A percentile compares a stretch with the other conserved stretches of the same genome.
phyloP scores from a whole-genome alignment of 176 grass and related monocot species.

The Cocos nucifera region DNA sequence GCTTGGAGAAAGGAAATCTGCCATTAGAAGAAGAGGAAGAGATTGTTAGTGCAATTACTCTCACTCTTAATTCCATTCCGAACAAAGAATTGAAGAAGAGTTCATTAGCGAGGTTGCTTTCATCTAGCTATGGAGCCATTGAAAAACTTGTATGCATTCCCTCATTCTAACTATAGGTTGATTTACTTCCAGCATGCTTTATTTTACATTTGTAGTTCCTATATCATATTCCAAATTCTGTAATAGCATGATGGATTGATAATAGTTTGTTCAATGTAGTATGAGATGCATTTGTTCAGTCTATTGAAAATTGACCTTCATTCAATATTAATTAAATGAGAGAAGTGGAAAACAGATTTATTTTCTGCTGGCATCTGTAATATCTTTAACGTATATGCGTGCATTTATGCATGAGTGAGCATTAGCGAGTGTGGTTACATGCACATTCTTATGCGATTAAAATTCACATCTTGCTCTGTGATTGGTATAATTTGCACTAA shows the following conservation, averaged over 20 bases:
- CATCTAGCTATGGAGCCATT: constrained; percentile 57
- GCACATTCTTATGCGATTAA: too few relatives aligned
- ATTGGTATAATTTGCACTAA: too few relatives aligned
- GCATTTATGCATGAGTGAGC: too few relatives aligned
- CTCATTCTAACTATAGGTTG: background rate
- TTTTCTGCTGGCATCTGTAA: too few relatives aligned
- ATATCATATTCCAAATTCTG: too few relatives aligned
- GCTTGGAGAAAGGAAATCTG: constrained; percentile 55
- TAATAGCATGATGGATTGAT: background rate
- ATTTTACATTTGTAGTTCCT: background rate
- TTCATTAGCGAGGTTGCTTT: constrained; percentile 72
- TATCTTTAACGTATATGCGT: too few relatives aligned
- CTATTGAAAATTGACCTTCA: too few relatives aligned
- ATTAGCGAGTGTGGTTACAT: too few relatives aligned
- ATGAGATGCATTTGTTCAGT: too few relatives aligned
- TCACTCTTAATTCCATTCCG: constrained; percentile 50
- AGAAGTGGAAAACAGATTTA: too few relatives aligned
- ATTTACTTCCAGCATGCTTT: constrained; percentile 8
- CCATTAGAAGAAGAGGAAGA: constrained; percentile 79
- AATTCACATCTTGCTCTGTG: too few relatives aligned
- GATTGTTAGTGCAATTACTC: constrained; percentile 67
- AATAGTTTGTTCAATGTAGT: background rate
- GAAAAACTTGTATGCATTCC: constrained; percentile 74
- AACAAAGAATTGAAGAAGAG: constrained; percentile 65
- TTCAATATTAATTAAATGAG: too few relatives aligned